Evolutionary conservation across 306 rosid species (phyloP), one percentile per base, ranked within the genome.

Genomic region (Neltuma alba): DNA sequence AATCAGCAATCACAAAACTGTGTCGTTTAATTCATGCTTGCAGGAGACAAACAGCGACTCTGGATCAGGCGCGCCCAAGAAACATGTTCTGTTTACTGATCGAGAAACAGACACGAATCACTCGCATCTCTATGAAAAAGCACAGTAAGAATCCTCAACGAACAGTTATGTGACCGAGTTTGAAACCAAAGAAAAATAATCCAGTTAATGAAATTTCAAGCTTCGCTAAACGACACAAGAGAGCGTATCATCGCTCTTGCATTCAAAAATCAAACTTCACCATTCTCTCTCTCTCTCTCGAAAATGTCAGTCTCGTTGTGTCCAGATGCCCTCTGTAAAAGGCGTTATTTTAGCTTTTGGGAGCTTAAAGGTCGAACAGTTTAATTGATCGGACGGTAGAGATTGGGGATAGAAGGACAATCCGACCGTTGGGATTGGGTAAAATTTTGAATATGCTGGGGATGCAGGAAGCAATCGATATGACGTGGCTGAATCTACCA

Each of bases 371-470:
- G 23, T 77, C 78, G 88, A 88, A 50, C 83, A 74, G 5, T 81
- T 77, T 83, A 20, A 14, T 21, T 21, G 72, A 90, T 86, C 81
- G 0, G 11, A 87, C 89, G 95, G 93, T 85, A 44, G 33, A 47
- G 74, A 86, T 82, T 80, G 64, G 3, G 25, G 25, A 21, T 41
- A 1, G 83, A 21, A 85, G 72, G 88, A 74, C 34, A 21, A 89
- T 81, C 88, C 88, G 90, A 87, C 95, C 97, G 97, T 92, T 89
- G 82, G 79, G 88, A 83, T 78, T 76, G 23, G 83, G 75, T 78
- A 83, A 83, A 82, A 44, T 44, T 58, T 87, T 92, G 92, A 92
- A 92, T 82, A 40, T 85, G 82, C 74, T 69, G 38, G 67, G 82
- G 79, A n/a, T 48, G 38, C 76, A 79, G 74, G 6, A 55, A 13